phyloP scores from a whole-genome alignment of 73 alveolate species.

The Tetrahymena thermophila region DNA sequence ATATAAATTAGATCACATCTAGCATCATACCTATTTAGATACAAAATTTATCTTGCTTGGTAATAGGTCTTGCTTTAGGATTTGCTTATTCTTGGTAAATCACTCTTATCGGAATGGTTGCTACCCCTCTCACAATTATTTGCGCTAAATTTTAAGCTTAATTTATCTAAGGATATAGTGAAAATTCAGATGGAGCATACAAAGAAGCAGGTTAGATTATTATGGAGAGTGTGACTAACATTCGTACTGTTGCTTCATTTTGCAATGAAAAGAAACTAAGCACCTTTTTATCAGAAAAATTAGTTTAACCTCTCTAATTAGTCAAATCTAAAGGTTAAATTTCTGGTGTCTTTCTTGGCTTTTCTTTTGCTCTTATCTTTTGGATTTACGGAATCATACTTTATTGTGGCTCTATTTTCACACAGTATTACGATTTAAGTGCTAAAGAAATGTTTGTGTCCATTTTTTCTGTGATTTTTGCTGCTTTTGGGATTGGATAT shows the following conservation, averaged over 20 bases:
- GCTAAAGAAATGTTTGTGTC: slow-evolving; percentile 58
- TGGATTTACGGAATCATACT: slow-evolving; percentile 57
- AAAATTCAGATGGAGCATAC: slow-evolving; percentile 37
- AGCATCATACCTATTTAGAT: background rate
- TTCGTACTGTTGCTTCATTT: slow-evolving; percentile 69
- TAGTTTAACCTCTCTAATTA: slow-evolving; percentile 13
- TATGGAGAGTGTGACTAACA: slow-evolving; percentile 66
- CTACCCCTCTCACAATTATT: slow-evolving; percentile 47
- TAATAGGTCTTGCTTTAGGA: slow-evolving; percentile 50
- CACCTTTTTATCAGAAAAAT: slow-evolving; percentile 28
- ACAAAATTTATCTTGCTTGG: slow-evolving; percentile 10
- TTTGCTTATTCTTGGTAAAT: slow-evolving; percentile 55
- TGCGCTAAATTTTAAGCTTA: slow-evolving; percentile 44
- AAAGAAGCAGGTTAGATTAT: slow-evolving; percentile 66
- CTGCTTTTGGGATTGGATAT: slow-evolving; percentile 60
- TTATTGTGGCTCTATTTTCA: slow-evolving; percentile 63
- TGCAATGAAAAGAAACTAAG: slow-evolving; percentile 60
- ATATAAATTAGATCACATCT: background rate
- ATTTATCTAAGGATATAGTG: slow-evolving; percentile 41
- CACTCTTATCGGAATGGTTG: slow-evolving; percentile 52
- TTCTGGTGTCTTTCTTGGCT: slow-evolving; percentile 63
- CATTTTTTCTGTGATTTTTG: slow-evolving; percentile 62
- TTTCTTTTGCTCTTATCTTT: slow-evolving; percentile 52
- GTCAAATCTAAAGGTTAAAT: slow-evolving; percentile 43
- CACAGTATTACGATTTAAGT: slow-evolving; percentile 9